Evolutionary conservation across 257 asterid genomes (phyloP), one percentile per base, ranked within the genome.

Genomic region (Ballota nigra): DNA sequence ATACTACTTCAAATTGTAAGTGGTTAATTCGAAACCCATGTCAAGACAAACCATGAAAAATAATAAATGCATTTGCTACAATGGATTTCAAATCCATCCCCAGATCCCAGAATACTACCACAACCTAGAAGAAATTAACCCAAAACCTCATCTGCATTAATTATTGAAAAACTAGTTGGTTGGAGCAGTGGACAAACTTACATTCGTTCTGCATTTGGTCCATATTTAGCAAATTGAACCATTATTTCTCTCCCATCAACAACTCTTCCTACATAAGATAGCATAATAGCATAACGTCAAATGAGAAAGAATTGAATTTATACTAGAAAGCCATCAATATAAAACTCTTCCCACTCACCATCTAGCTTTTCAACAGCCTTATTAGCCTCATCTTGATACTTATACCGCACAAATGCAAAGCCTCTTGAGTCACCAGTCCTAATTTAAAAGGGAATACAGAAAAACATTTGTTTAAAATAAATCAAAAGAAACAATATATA

Each of bases 381-480:
- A 31, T 72, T 78, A 28, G 99, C 99, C 83, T 95, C 99, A 52
- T 95, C 99, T 79, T 90, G 96, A 77, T 95, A 92, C 80, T 92
- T 95, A 66, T 95, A 95, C 31, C 99, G 80, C 68, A 95, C 98
- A 79, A 95, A 95, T 2, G 98, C 99, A 83, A 92, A 95, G 16
- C 98, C 99, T 82, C 96, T 82, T 2, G 98, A 95, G 82, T 95
- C 98, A n/a, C 99, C 99, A 69, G 96, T 95, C 90, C 99, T 95
- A 52, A 57, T 13, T 34, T 5, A 15, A 28, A 61, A 28, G 1
- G 16, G 24, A 24, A 57, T 33, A 45, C 26, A 73, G 13, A n/a
- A 65, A 11, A 53, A 40, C 11, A 16, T 7, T 16, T 16, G 16
- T 63, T 9, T 11, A 36, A 22, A 11, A 34, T 7, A 31, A 61